phyloP scores from a whole-genome alignment of 805 yeast species.

The Hyphopichia homilentoma region DNA sequence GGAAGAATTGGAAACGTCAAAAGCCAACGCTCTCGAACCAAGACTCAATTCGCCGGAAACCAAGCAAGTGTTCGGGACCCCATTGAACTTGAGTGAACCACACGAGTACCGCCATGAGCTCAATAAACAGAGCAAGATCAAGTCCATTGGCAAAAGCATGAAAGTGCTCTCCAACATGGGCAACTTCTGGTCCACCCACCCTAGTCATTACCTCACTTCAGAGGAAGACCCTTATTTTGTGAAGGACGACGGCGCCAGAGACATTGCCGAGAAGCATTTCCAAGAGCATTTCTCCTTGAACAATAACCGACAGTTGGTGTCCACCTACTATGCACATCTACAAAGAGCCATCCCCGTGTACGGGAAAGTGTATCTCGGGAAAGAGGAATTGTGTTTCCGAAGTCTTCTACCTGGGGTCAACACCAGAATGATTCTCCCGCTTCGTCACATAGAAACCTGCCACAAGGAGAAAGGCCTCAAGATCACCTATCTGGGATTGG shows the following conservation, averaged over 20 bases:
- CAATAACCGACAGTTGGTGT: slow-evolving; percentile 47
- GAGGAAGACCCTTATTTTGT: slow-evolving; percentile 46
- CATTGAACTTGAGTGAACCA: slow-evolving; percentile 25
- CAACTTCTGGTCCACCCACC: slow-evolving; percentile 53
- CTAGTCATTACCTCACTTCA: slow-evolving; percentile 55
- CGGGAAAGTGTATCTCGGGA: slow-evolving; percentile 78
- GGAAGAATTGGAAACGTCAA: neutral
- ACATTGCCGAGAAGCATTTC: slow-evolving; percentile 54
- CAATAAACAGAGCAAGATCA: slow-evolving; percentile 8
- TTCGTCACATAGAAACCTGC: slow-evolving; percentile 66
- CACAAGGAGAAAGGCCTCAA: slow-evolving; percentile 64
- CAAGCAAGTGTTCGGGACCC: slow-evolving; percentile 3
- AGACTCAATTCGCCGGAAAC: neutral
- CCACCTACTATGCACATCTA: slow-evolving; percentile 69
- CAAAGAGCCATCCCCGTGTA: slow-evolving; percentile 72
- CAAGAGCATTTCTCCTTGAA: slow-evolving; percentile 62
- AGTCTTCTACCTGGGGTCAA: slow-evolving; percentile 74
- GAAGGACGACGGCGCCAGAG: slow-evolving; percentile 39
- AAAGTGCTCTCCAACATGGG: slow-evolving; percentile 28
- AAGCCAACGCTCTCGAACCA: slow-evolving; percentile 1
- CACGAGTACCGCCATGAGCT: slow-evolving; percentile 11
- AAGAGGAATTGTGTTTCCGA: slow-evolving; percentile 69
- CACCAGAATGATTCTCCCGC: slow-evolving; percentile 80
- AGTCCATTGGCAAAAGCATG: slow-evolving; percentile 15
- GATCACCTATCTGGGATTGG: slow-evolving; percentile 67